Conservation (phyloP, 2,329 filamentous ascomycete species). For the Paecilomyces sp. region DNA sequence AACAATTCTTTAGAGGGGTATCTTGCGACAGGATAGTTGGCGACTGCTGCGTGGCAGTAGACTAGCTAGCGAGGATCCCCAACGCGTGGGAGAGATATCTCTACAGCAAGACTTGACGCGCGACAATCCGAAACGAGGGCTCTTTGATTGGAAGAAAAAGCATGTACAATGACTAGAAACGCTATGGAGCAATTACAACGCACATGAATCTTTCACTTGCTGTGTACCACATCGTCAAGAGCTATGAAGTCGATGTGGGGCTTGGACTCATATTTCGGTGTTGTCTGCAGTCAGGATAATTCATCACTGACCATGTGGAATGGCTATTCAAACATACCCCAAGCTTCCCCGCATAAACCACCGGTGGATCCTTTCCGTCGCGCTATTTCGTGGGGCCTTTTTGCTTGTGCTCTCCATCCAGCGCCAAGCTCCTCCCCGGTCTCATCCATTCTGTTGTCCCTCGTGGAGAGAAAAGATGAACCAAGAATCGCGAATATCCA, state of each 20-base stretch:
- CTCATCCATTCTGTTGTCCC: not conserved
- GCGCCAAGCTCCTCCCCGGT: not conserved
- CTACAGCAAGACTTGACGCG: not conserved
- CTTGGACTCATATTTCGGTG: not conserved
- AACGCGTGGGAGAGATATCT: not conserved
- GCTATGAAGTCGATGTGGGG: not conserved
- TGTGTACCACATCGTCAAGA: not conserved
- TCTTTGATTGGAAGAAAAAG: not conserved
- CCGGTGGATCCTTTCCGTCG: not conserved
- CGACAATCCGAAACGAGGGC: not conserved
- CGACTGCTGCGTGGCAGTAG: not conserved
- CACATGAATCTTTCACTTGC: not conserved
- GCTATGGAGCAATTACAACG: not conserved
- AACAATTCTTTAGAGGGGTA: not conserved
- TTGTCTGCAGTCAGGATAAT: not conserved
- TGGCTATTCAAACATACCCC: not conserved
- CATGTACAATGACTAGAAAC: not conserved
- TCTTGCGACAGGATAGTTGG: not conserved
- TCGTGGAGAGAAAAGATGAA: not conserved
- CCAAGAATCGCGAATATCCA: not conserved
- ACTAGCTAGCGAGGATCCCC: not conserved
- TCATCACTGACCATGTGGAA: not conserved
- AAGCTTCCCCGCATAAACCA: not conserved
- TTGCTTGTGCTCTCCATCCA: not conserved
- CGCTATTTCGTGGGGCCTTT: conserved; percentile 1